Conservation (phyloP, 768 basidiomycete species). For the Amanita inopinata region DNA sequence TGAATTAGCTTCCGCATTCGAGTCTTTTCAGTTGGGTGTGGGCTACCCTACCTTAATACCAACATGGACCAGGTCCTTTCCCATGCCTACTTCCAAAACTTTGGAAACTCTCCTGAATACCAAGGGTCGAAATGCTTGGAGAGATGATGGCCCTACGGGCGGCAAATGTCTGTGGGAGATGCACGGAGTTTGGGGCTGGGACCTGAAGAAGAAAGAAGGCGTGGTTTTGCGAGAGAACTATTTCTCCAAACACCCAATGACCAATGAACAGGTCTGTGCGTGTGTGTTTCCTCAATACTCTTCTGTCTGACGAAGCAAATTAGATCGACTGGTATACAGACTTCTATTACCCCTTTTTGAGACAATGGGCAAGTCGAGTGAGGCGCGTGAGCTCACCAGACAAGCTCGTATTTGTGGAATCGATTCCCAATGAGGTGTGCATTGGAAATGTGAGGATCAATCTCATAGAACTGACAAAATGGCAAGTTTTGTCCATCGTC, state of each 20-base stretch:
- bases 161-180: conserved; percentile 80
- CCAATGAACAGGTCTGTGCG: conserved; percentile 44
- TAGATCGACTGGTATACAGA: conserved; percentile 84
- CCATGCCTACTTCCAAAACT: conserved; percentile 69
- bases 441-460: background rate
- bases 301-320: background rate
- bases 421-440: conserved; percentile 87
- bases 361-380: conserved; percentile 57
- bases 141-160: conserved; percentile 57
- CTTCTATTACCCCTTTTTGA: conserved; percentile 72
- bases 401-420: conserved; percentile 69
- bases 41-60: conserved; percentile 77
- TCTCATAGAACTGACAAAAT: conserved; percentile 4
- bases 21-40: conserved; percentile 89
- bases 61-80: conserved; percentile 79
- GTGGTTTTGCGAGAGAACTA: conserved; percentile 80
- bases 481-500: conserved; percentile 69
- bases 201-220: conserved; percentile 48
- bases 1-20: conserved; percentile 66
- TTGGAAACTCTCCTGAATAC: conserved; percentile 52
- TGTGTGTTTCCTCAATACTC: background rate
- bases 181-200: conserved; percentile 94
- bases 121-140: conserved; percentile 56
- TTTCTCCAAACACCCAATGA: conserved; percentile 62
- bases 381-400: conserved; percentile 34